Base-by-base conservation (phyloP, 768 basidiomycete species). In the Tricholoma saponaceum region DNA sequence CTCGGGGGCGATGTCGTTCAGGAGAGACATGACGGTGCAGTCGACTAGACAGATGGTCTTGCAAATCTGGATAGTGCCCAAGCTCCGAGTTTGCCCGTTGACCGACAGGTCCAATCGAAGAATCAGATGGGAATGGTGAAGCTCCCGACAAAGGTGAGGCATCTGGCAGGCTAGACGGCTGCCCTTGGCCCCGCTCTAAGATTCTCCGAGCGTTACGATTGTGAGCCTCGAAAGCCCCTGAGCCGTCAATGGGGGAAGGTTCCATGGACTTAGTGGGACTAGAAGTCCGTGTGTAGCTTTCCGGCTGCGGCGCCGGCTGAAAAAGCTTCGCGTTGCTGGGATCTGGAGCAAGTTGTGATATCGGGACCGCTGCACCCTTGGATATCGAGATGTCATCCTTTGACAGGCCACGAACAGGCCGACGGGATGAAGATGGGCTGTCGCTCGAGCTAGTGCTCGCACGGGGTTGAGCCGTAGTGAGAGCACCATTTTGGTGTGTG, bases 81-180 rank as follows among this genome's bases (percentile, higher is more conserved):
- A 91, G 76, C 68, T 91, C 91, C 25, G 92, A 93, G 67, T 86
- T 90, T 6, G 90, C 83, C 51, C 90, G 83, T 59, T 80, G 81
- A 20, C 70, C 69, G 67, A 69, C 14, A 3, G 26, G 67, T 14
- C 74, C 73, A 23, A 25, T 55, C 10, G 55, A 54, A 23, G 63
- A 59, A 39, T 75, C 76, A 53, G 67, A 57, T 41, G 66, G 69
- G 52, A 72, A 72, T 23, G 83, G 73, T 5, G 80, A 83, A 18
- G 75, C 85, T 33, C 77, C 82, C 2, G 91, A 89, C 49, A 92
- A 69, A 3, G 85, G 82, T 9, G 82, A 78, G 16, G 82, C 79
- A 62, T 83, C 83, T 18, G 79, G 77, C 16, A 81, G 72, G 58
- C 78, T 79, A 25, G 80, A 80, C 6, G 80, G 76, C 60, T 76